Base-by-base conservation (phyloP, 441 rosid genomes). In the Sinapis alba region DNA sequence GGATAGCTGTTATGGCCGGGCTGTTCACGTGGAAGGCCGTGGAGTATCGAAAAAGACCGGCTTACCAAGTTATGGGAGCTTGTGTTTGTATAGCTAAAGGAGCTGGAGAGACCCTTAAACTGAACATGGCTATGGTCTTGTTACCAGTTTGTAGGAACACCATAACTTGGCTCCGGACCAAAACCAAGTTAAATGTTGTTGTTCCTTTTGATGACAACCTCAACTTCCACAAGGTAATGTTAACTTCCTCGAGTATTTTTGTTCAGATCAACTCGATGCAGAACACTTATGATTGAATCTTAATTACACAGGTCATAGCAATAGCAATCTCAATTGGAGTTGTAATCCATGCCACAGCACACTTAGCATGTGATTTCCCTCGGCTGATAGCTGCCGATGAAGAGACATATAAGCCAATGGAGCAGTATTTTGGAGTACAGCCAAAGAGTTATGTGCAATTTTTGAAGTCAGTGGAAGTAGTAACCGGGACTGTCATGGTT, bases 151-250 rank as follows among this genome's bases (percentile, higher is more conserved):
- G 93, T 70, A 78, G 88, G 58, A 84, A 82, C 77, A 89, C 89
- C 58, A 72, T 89, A 63, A 89, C 94, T n/a, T 85, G 88, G 94
- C 88, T 89, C 43, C 81, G 90, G 69, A 84, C 84, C 65, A 85
- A 80, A 75, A 87, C 88, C 63, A 82, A 66, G 70, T 74, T 89
- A 34, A 78, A 83, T n/a, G 73, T 5, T 43, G 71, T 32, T 9
- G 81, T 87, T 65, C 93, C 93, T n/a, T 89, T 89, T 32, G 89
- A 87, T 47, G 93, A 89, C 81, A 87, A 75, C 70, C 84, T 87
- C 67, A 89, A 87, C 72, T 89, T 87, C 76, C 94, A 89, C 83
- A 83, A 83, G 88, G 89, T 87, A 73, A 62, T 41, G 16, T 18
- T 21, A 36, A 43, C 68, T 50, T 24, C 9, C 0, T 26, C 28